Evolutionary conservation across 1,139 yeast species (phyloP).

Genomic region (Yamadazyma atmosphaerica): DNA sequence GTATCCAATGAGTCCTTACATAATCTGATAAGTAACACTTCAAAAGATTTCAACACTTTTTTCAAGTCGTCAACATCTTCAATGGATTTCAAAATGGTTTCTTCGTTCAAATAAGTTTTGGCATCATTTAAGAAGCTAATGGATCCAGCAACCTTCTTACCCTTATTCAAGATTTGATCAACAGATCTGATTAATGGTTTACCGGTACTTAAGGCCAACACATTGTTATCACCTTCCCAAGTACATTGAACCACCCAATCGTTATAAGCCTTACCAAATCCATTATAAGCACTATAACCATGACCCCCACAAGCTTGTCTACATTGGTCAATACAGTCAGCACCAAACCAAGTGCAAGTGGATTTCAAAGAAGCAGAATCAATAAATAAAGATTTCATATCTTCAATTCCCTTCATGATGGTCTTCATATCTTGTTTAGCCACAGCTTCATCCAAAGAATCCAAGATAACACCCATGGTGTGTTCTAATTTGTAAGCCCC

Average conservation of each 20-base stretch:
- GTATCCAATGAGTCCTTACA: constrained; percentile 47
- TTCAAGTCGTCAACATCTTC: constrained; percentile 34
- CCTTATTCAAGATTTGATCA: constrained; percentile 30
- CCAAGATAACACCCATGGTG: constrained; percentile 53
- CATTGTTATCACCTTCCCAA: constrained; percentile 96
- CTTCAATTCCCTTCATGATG: constrained; percentile 53
- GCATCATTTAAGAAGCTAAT: constrained; percentile 45
- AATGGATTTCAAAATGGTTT: constrained; percentile 33
- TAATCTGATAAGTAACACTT: constrained; percentile 47
- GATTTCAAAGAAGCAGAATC: constrained; percentile 90
- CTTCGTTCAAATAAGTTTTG: constrained; percentile 25
- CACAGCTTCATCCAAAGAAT: constrained; percentile 56
- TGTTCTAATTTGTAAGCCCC: constrained; percentile 66
- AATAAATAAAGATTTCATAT: constrained; percentile 76
- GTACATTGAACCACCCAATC: constrained; percentile 98
- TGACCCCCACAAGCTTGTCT: constrained; percentile 98
- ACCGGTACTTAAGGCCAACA: constrained; percentile 81
- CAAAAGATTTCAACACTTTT: constrained; percentile 34
- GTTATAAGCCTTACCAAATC: constrained; percentile 82
- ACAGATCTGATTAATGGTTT: constrained; percentile 66
- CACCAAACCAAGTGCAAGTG: constrained; percentile 83
- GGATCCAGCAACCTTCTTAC: constrained; percentile 37
- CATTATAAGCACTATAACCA: constrained; percentile 88
- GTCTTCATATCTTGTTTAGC: constrained; percentile 40
- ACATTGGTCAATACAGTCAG: constrained; percentile 78